Evolutionary conservation across 441 rosid genomes (phyloP), one percentile per base, ranked within the genome.

Genomic region (Gossypium lobatum): DNA sequence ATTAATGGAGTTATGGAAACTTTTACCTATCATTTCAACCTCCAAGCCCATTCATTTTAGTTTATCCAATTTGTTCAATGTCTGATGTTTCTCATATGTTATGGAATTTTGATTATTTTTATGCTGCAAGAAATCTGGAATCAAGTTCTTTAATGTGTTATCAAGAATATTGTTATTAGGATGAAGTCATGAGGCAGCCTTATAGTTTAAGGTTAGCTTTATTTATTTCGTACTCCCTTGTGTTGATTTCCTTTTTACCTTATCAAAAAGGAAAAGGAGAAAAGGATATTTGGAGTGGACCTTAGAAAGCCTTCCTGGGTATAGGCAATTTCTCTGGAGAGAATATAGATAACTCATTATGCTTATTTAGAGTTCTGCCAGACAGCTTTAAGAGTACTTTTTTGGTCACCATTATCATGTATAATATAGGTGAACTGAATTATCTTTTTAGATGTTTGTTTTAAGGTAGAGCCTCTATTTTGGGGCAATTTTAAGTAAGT

Each of bases 91-190:
- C 46, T 68, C 72, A 25, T 57, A 52, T 50, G 60, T 28, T 68
- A 23, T 52, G 39, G 59, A 50, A 68, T 68, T 26, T 25, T 2
- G 10, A 68, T 68, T 26, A 68, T 52, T 42, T 16, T 20, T 67
- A 48, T 48, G 20, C 42, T 14, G 64, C 42, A 60, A 62, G 98
- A 67, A 50, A 52, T 50, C 39, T 3, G 9, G 50, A 68, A 50
- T 67, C 5, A 50, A 25, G 59, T 48, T 50, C n/a, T 67, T 50
- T 50, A 45, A 46, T 25, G 58, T 66, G 59, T 68, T n/a, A 16
- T 68, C 9, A 52, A 50, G 72, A 52, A 52, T 50, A 23, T 52
- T 67, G 18, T 16, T 42, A 52, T 31, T 50, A 68, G 46, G 20
- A 26, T 67, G 59, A 68, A 68, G 59, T 26, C 59, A 50, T 52